Base-by-base conservation (phyloP, 2,329 filamentous ascomycete species). In the Fusarium oligoseptatum region DNA sequence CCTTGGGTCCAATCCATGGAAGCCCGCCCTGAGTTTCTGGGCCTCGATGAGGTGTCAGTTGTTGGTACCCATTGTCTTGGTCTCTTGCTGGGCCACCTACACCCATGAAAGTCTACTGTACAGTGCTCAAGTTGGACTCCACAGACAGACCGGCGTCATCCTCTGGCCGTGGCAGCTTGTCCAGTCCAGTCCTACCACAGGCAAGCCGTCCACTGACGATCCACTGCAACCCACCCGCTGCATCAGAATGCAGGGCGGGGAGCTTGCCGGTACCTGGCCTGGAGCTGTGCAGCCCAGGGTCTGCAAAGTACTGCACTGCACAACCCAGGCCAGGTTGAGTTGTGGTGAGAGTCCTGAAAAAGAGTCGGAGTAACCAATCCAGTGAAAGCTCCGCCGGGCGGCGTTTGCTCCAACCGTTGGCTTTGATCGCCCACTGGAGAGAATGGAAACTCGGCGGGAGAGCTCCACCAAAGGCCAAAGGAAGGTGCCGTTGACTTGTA, bases 311-410 rank as follows among this genome's bases (percentile, higher is more conserved):
- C 68, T 55, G 9, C 6, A 32, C 20, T 24, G 11, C 32, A 34
- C 55, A 41, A 58, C 32, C 32, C 20, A 34, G 34, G 20, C 34
- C 7, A 34, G 32, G 32, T 36, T 57, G 32, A 34, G 55, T 24
- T 22, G 36, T 36, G 36, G 56, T 27, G 57, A 34, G 57, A 36
- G 39, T 24, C 55, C 36, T 52, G 39, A 45, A 36, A 60, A 32
- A 67, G 67, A 52, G 9, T 32, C 41, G 57, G 67, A 68, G 60
- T 56, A 62, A 50, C 68, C 41, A 73, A 72, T 63, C 39, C 48
- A 67, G 70, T 36, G 20, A 66, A 71, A 72, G 67, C 64, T 72
- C 50, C 32, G 65, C 58, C 6, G 50, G 45, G 39, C 63, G 63
- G 24, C 24, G 48, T 52, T 52, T 52, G 48, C 48, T 68, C 69